Percentiles rank a stretch among this genome's conserved stretches.
phyloP scores from a whole-genome alignment of 2,329 filamentous ascomycete species.

The Orbilia blumenaviensis region DNA sequence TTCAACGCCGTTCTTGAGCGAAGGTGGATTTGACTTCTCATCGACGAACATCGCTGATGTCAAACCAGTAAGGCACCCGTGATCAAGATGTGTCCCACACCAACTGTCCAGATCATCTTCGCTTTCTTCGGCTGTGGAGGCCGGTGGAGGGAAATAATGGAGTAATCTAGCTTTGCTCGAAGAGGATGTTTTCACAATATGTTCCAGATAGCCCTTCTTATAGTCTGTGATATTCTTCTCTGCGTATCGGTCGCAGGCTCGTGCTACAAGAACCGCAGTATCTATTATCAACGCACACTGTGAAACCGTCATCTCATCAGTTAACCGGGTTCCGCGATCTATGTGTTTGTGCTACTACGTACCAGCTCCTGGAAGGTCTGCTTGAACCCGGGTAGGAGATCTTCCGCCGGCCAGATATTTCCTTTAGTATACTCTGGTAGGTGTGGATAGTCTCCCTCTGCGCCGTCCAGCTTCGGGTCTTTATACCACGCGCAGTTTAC shows the following conservation, averaged over 20 bases:
- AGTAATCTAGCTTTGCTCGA: constrained; percentile 90
- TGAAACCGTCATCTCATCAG: background rate
- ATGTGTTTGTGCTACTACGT: background rate
- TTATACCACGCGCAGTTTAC: constrained; percentile 83
- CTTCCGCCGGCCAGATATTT: constrained; percentile 83
- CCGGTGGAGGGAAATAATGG: constrained; percentile 83
- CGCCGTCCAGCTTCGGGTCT: constrained; percentile 70
- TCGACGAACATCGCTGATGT: constrained; percentile 97
- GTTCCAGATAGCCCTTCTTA: constrained; percentile 79
- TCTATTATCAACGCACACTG: constrained; percentile 84
- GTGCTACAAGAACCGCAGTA: constrained; percentile 83
- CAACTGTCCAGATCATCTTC: constrained; percentile 68
- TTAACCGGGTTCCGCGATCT: no score
- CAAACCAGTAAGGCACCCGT: constrained; percentile 87
- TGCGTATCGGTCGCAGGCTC: constrained; percentile 89
- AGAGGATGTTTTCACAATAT: constrained; percentile 82
- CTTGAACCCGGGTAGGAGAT: constrained; percentile 78
- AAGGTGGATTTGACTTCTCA: constrained; percentile 66
- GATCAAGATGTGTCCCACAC: constrained; percentile 91
- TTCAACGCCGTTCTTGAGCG: constrained; percentile 60
- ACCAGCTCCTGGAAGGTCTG: constrained; percentile 74
- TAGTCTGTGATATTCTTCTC: constrained; percentile 80
- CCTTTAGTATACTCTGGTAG: constrained; percentile 89
- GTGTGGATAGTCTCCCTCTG: constrained; percentile 68
- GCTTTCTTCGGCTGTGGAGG: constrained; percentile 59